Conservation (phyloP, 306 rosid species). For the Chamaecrista fasciculata region DNA sequence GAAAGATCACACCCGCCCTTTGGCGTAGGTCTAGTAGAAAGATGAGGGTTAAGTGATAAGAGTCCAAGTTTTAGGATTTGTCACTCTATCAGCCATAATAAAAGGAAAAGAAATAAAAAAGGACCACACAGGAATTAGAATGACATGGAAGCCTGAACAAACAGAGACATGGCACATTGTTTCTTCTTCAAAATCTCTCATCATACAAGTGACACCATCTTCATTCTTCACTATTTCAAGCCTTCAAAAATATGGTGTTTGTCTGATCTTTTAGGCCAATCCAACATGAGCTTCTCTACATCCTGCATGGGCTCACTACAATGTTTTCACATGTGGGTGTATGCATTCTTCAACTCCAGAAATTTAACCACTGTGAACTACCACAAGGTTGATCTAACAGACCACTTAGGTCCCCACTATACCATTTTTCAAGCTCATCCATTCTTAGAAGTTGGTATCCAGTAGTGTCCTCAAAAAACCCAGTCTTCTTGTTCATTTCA, state of each 20-base stretch:
- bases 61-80: conserved; percentile 9
- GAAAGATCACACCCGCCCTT: not conserved
- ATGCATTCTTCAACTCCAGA: conserved; percentile 49
- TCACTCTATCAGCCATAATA: conserved; percentile 3
- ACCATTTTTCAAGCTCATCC: conserved; percentile 60
- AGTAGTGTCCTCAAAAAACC: conserved; percentile 31
- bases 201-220: not conserved
- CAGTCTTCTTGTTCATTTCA: conserved; percentile 29
- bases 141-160: conserved; percentile 31
- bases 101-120: not conserved
- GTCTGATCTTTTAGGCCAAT: conserved; percentile 13
- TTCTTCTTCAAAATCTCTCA: not conserved
- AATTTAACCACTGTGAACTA: conserved; percentile 61
- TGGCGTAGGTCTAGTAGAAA: conserved; percentile 1
- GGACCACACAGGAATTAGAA: conserved; percentile 19
- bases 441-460: conserved; percentile 41
- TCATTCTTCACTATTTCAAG: conserved; percentile 31
- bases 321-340: not conserved
- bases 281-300: conserved; percentile 20
- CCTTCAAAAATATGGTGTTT: conserved; percentile 26
- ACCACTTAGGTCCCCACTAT: conserved; percentile 46
- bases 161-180: conserved; percentile 27
- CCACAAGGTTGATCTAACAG: conserved; percentile 48
- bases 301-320: conserved; percentile 25
- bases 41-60: not conserved